phyloP scores from a whole-genome alignment of 208 protist genomes.

The Leptomonas pyrrhocoris region DNA sequence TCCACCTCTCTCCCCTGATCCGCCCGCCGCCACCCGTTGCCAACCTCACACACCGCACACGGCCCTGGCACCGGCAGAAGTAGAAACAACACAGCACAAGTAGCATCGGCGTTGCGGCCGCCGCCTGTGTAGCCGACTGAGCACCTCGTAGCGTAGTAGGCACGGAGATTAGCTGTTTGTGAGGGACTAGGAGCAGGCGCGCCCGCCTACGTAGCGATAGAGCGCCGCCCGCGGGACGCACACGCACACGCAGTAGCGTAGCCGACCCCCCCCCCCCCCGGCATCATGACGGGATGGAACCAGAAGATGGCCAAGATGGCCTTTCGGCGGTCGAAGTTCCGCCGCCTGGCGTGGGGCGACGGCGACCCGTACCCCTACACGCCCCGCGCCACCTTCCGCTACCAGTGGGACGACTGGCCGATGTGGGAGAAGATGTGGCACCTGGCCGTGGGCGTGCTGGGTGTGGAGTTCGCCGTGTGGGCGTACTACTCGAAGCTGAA shows the following conservation, averaged over 20 bases:
- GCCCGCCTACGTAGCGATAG: too few relatives aligned
- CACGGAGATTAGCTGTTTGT: neutral
- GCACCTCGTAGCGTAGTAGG: neutral
- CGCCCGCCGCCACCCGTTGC: neutral
- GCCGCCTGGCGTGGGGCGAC: conserved; percentile 87
- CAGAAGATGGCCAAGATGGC: conserved; percentile 92
- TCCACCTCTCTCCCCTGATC: neutral
- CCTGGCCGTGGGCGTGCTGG: conserved; percentile 57
- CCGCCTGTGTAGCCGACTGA: neutral
- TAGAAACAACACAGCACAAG: neutral
- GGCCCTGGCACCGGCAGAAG: neutral
- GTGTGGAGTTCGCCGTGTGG: conserved; percentile 77
- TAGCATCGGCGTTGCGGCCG: neutral
- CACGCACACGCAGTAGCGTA: neutral
- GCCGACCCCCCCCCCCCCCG: neutral
- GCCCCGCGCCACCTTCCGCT: conserved; percentile 87
- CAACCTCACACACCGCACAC: neutral
- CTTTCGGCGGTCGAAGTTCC: conserved; percentile 87
- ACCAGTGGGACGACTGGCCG: conserved; percentile 92
- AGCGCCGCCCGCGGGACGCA: too few relatives aligned
- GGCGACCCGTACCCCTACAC: conserved; percentile 91
- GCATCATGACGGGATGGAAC: conserved; percentile 73
- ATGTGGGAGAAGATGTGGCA: conserved; percentile 92
- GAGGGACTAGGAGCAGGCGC: neutral
- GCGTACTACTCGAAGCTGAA: conserved; percentile 88